A percentile compares a stretch with the other conserved stretches of the same genome.
Evolutionary conservation across 2,329 filamentous ascomycete species (phyloP).

Genomic region (Verticillium tricorpus): DNA sequence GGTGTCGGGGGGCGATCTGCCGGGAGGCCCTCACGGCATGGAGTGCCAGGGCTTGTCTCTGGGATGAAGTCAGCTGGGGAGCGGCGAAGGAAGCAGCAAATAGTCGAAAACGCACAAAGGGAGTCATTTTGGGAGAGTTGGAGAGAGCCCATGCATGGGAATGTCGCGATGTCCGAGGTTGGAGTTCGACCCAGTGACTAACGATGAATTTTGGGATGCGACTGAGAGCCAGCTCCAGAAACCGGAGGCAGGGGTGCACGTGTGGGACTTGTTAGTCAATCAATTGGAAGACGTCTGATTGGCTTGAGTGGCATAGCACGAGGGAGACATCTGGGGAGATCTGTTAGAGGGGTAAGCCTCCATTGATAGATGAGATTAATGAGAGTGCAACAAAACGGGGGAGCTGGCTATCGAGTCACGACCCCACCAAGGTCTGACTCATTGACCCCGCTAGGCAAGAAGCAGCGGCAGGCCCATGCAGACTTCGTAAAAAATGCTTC

Average conservation of each 20-base stretch:
- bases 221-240: background rate
- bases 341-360: background rate
- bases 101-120: background rate
- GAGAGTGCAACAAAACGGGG: background rate
- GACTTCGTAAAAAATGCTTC: background rate
- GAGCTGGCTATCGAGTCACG: background rate
- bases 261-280: background rate
- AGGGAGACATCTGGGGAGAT: background rate
- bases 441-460: background rate
- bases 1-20: constrained; percentile 42
- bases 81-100: background rate
- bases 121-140: background rate
- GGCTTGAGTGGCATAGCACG: no score
- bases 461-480: background rate
- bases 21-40: constrained; percentile 24
- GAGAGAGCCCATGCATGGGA: background rate
- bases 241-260: background rate
- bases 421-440: background rate
- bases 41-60: constrained; percentile 24
- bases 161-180: background rate
- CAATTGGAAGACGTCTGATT: background rate
- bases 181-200: background rate
- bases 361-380: background rate
- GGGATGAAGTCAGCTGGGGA: background rate
- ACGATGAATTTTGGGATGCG: background rate